Evolutionary conservation across 1,139 yeast genomes (phyloP).

Genomic region (Nakaseomyces uthaithaninus): DNA sequence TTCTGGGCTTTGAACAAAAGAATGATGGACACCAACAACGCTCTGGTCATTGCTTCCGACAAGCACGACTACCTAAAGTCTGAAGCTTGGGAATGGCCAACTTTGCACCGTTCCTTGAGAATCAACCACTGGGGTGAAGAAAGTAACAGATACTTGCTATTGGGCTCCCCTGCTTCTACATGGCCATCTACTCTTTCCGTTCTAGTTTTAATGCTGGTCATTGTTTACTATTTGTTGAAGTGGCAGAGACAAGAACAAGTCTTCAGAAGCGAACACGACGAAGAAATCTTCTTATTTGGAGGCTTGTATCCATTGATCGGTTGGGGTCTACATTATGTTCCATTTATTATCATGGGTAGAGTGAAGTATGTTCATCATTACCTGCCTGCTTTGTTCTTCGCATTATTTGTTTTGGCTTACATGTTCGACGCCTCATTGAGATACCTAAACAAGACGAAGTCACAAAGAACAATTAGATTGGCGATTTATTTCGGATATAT

Average conservation of each 20-base stretch:
- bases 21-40: conserved; percentile 98
- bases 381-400: conserved; percentile 93
- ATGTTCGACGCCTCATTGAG: conserved; percentile 57
- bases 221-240: conserved; percentile 57
- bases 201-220: conserved; percentile 48
- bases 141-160: conserved; percentile 70
- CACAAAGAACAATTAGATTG: conserved; percentile 28
- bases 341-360: conserved; percentile 92
- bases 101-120: conserved; percentile 83
- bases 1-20: conserved; percentile 90
- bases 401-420: conserved; percentile 74
- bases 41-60: conserved; percentile 85
- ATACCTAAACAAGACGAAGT: conserved; percentile 31
- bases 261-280: conserved; percentile 37
- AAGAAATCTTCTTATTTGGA: conserved; percentile 54
- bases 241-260: conserved; percentile 90
- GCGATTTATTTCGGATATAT: conserved; percentile 40
- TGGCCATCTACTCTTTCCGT: conserved; percentile 83
- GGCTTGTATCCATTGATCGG: conserved; percentile 88
- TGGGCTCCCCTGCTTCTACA: conserved; percentile 91
- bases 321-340: conserved; percentile 88
- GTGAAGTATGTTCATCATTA: conserved; percentile 97
- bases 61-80: conserved; percentile 90
- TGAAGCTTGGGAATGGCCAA: conserved; percentile 97
- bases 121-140: conserved; percentile 91